These are phyloP conservation scores for Osmanthus fragrans DNA, from an alignment of 257 asterid genomes.

Conservation along the genomic window DNA sequence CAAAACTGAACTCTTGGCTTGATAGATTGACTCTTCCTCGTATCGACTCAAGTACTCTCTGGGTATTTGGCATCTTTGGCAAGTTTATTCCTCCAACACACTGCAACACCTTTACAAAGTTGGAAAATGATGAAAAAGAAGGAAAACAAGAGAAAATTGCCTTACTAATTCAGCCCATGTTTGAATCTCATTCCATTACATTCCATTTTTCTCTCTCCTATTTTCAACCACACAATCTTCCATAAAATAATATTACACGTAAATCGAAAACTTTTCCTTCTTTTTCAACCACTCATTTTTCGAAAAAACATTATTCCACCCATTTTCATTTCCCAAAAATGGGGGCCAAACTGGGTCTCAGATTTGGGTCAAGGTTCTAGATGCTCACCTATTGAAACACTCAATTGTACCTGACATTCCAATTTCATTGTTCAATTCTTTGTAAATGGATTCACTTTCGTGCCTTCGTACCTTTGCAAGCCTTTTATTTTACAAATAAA, in stretches of 20 bases:
- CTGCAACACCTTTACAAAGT: not conserved
- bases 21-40: not conserved
- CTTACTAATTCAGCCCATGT: no score
- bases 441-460: not conserved
- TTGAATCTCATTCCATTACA: no score
- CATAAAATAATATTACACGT: no score
- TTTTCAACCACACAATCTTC: no score
- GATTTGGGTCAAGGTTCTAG: not conserved
- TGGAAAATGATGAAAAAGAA: not conserved
- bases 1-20: not conserved
- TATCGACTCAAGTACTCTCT: not conserved
- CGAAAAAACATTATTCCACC: no score
- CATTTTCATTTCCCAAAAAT: no score
- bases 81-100: not conserved
- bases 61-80: not conserved
- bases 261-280: no score
- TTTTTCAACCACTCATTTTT: no score
- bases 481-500: not conserved
- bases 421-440: not conserved
- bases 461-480: not conserved
- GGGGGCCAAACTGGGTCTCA: no score
- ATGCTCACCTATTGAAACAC: not conserved
- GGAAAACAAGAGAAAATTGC: not conserved
- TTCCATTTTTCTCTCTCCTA: no score
- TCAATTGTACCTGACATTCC: not conserved